Base-by-base conservation (phyloP, 352 stramenopile species). In the Peronospora belbahrii region DNA sequence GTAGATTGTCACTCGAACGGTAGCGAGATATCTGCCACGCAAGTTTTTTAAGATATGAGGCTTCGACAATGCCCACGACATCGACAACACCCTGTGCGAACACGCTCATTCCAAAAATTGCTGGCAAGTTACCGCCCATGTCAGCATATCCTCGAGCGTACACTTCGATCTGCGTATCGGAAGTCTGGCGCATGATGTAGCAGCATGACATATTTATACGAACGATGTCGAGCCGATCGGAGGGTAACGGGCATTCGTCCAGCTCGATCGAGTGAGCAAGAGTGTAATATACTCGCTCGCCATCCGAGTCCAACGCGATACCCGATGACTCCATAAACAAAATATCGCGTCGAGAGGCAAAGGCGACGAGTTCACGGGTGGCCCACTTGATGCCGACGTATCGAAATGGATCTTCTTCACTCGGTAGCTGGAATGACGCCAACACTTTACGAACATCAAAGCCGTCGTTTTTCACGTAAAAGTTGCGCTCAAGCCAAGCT, bases 21-120 rank as follows among this genome's bases (percentile, higher is more conserved):
- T 30, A 45, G 14, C 30, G 47, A 24, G 33, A 40, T 47, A 74
- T 62, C 25, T 59, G 42, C 60, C 60, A 81, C 24, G 50, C 56
- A 7, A 81, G 52, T 58, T 81, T 81, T 57, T 73, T 73, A 11
- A 77, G 44, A 18, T 78, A 75, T 27, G 66, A 77, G 22, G 60
- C 67, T 36, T 77, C 69, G 23, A 77, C 67, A 30, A 73, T 63
- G 17, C 58, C 58, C 35, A 67, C 63, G 2, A 65, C 49, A 17
- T 61, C 53, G 0, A 58, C 59, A 1, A 69, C 41, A 7, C 54
- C 62, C 22, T 67, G 51, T 1, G 63, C 47, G 39, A 74, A 64
- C 1, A 73, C 46, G 19, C 41, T 61, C n/a, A 62, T 30, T 1
- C 49, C 51, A 22, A 79, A 52, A 0, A 64, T 27, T 4, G 61